These are phyloP conservation scores for Prunus fruticosa DNA, from an alignment of 306 rosid species.

Conservation along the genomic window DNA sequence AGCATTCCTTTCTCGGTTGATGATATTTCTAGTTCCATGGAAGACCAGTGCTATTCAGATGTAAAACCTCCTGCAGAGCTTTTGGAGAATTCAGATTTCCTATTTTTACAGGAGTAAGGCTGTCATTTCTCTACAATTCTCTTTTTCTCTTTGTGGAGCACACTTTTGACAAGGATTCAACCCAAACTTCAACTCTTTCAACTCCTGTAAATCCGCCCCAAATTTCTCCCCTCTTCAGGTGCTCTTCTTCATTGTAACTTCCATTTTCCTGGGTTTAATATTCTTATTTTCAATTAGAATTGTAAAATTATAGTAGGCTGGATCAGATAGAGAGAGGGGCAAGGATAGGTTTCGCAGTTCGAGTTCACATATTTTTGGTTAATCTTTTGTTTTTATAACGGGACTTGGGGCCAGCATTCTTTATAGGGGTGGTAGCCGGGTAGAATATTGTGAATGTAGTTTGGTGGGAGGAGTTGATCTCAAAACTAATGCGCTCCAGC, in stretches of 20 bases:
- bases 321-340: constrained; percentile 34
- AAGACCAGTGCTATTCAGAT: constrained; percentile 47
- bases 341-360: constrained; percentile 40
- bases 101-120: constrained; percentile 79
- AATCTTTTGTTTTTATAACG: constrained; percentile 22
- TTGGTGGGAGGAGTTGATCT: constrained; percentile 30
- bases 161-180: constrained; percentile 23
- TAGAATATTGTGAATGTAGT: constrained; percentile 28
- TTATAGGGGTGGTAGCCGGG: constrained; percentile 33
- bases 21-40: constrained; percentile 49
- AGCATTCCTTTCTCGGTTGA: constrained; percentile 76
- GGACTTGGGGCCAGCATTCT: constrained; percentile 31
- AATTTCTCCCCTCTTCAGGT: not conserved
- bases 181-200: constrained; percentile 11
- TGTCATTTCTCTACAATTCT: constrained; percentile 18
- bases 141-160: constrained; percentile 17
- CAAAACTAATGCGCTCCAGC: constrained; percentile 30
- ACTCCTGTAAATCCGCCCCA: constrained; percentile 48
- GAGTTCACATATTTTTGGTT: constrained; percentile 28
- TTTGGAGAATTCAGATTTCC: constrained; percentile 61
- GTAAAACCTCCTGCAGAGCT: constrained; percentile 69
- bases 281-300: constrained; percentile 34
- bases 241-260: constrained; percentile 29
- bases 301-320: constrained; percentile 43
- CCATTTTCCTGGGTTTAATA: constrained; percentile 35